Conservation (phyloP, 805 yeast species). For the Zygotorulaspora florentina region DNA sequence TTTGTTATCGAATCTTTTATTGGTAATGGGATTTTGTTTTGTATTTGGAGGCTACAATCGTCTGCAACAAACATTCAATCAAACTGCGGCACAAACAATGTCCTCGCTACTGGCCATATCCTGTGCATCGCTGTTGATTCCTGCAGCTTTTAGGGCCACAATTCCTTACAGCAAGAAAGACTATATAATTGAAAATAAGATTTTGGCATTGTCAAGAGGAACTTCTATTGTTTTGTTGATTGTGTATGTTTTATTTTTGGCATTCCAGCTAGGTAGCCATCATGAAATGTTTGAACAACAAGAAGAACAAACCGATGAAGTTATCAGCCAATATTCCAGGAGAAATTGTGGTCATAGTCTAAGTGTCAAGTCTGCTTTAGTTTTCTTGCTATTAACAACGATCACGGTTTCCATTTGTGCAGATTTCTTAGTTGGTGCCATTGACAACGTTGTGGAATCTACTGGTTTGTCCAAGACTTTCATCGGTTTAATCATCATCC, state of each 20-base stretch:
- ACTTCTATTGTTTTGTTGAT: constrained; percentile 73
- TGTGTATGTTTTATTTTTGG: constrained; percentile 71
- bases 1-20: constrained; percentile 77
- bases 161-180: constrained; percentile 44
- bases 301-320: constrained; percentile 40
- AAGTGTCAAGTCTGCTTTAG: constrained; percentile 50
- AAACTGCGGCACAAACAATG: constrained; percentile 98
- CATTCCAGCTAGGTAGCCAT: constrained; percentile 90
- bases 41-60: constrained; percentile 87
- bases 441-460: constrained; percentile 78
- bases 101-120: constrained; percentile 88
- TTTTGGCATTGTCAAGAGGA: constrained; percentile 77
- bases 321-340: constrained; percentile 22
- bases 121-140: constrained; percentile 81
- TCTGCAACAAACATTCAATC: constrained; percentile 83
- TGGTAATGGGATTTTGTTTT: constrained; percentile 95
- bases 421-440: constrained; percentile 88
- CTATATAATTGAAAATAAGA: constrained; percentile 38
- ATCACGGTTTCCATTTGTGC: constrained; percentile 84
- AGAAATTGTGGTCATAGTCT: constrained; percentile 37
- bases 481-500: constrained; percentile 88
- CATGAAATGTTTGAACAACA: constrained; percentile 63
- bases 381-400: constrained; percentile 59
- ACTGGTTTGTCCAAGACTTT: constrained; percentile 92
- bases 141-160: constrained; percentile 93